Conservation (phyloP, 1,284 basidiomycete species). For the Marasmius tenuissimus region DNA sequence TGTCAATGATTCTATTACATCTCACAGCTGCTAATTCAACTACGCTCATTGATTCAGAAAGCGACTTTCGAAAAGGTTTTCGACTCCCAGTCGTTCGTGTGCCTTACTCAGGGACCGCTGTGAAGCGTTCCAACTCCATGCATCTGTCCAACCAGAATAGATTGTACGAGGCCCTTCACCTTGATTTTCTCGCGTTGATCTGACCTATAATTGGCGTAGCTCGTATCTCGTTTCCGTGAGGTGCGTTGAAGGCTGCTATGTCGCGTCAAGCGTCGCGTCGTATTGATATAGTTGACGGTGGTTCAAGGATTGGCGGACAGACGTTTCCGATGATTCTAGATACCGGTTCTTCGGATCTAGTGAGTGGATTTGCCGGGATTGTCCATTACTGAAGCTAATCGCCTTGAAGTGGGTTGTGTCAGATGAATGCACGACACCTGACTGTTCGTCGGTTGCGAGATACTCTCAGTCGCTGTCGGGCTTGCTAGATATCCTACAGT, state of each 20-base stretch:
- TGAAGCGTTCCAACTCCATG: constrained; percentile 17
- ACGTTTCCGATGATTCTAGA: constrained; percentile 44
- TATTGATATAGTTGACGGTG: constrained; percentile 4
- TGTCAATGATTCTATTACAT: not conserved
- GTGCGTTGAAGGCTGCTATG: constrained; percentile 22
- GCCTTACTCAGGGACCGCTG: not conserved
- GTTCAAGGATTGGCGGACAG: constrained; percentile 43
- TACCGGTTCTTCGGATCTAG: constrained; percentile 13
- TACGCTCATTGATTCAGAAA: not conserved
- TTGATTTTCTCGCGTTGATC: not conserved
- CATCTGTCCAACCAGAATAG: constrained; percentile 33
- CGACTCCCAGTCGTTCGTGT: constrained; percentile 31
- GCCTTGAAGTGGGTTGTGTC: constrained; percentile 35
- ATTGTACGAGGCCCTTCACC: constrained; percentile 29
- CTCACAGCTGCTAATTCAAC: not conserved
- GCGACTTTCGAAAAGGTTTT: constrained; percentile 13
- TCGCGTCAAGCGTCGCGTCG: constrained; percentile 3
- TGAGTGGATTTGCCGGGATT: not conserved
- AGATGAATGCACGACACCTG: constrained; percentile 27
- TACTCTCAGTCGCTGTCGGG: constrained; percentile 28
- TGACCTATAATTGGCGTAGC: constrained; percentile 20
- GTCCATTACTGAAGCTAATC: not conserved
- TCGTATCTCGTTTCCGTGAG: constrained; percentile 39
- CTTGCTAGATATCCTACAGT: constrained; percentile 30
- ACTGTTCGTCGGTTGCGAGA: constrained; percentile 31